phyloP scores from a whole-genome alignment of 2,329 filamentous ascomycete genomes.

The Daldinia eschscholtzii region DNA sequence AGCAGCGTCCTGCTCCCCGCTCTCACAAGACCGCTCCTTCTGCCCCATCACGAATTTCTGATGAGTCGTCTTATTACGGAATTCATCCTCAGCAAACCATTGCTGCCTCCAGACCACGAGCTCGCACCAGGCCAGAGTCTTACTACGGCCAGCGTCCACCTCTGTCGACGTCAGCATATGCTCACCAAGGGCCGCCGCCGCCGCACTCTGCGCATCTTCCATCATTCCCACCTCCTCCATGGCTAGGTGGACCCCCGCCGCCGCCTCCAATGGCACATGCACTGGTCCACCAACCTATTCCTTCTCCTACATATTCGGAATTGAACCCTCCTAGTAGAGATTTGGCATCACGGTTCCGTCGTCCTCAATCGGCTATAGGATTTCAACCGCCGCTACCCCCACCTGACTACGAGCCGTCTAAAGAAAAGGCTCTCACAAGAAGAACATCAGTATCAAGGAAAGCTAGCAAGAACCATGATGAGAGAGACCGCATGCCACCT shows the following conservation, averaged over 20 bases:
- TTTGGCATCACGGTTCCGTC: slow-evolving; percentile 49
- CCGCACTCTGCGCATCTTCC: slow-evolving; percentile 44
- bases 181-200: slow-evolving; percentile 50
- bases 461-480: slow-evolving; percentile 57
- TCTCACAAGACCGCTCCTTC: slow-evolving; percentile 56
- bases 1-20: slow-evolving; percentile 52
- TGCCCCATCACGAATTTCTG: slow-evolving; percentile 52
- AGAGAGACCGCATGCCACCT: slow-evolving; percentile 64
- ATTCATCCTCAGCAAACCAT: slow-evolving; percentile 51
- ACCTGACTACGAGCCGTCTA: slow-evolving; percentile 58
- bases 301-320: slow-evolving; percentile 36
- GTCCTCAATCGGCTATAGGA: slow-evolving; percentile 59
- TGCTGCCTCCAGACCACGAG: slow-evolving; percentile 55
- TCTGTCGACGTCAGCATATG: slow-evolving; percentile 54
- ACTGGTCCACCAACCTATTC: slow-evolving; percentile 41
- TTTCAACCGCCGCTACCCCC: slow-evolving; percentile 55
- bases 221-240: slow-evolving; percentile 42
- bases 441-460: slow-evolving; percentile 59
- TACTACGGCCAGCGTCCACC: slow-evolving; percentile 57
- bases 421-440: slow-evolving; percentile 54
- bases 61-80: slow-evolving; percentile 58
- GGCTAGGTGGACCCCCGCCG: slow-evolving; percentile 31
- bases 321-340: slow-evolving; percentile 37
- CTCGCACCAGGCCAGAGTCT: slow-evolving; percentile 56
- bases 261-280: slow-evolving; percentile 41